These are phyloP conservation scores for Lentinula raphanica DNA, from an alignment of 768 basidiomycete species.

Conservation along the genomic window DNA sequence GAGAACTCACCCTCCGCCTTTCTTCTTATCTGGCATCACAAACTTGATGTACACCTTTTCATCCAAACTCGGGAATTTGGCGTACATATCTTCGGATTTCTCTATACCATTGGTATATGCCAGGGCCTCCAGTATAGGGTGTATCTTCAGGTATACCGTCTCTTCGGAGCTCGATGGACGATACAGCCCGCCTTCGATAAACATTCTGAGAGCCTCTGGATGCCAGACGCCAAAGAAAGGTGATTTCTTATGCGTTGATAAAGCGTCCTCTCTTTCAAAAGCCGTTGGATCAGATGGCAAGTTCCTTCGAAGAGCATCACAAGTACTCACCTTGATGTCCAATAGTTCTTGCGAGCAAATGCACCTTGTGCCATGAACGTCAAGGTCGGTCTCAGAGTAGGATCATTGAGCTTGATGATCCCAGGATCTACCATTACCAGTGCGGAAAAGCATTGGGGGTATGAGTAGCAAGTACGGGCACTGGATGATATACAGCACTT, in stretches of 20 bases:
- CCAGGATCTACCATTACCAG: slow-evolving; percentile 80
- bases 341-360: slow-evolving; percentile 52
- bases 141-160: slow-evolving; percentile 56
- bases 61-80: slow-evolving; percentile 37
- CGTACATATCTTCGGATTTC: slow-evolving; percentile 33
- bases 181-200: slow-evolving; percentile 55
- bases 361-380: slow-evolving; percentile 36
- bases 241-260: slow-evolving; percentile 37
- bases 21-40: slow-evolving; percentile 44
- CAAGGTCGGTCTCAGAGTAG: slow-evolving; percentile 11
- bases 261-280: slow-evolving; percentile 54
- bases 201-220: slow-evolving; percentile 50
- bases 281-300: neutral
- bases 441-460: slow-evolving; percentile 63
- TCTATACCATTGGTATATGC: slow-evolving; percentile 48
- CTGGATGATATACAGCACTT: slow-evolving; percentile 32
- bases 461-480: slow-evolving; percentile 54
- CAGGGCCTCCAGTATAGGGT: slow-evolving; percentile 57
- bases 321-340: slow-evolving; percentile 28
- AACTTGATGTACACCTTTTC: slow-evolving; percentile 47
- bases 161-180: slow-evolving; percentile 22
- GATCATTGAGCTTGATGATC: slow-evolving; percentile 32
- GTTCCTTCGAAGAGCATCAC: neutral
- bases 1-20: neutral
- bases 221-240: slow-evolving; percentile 75